Evolutionary conservation across 768 basidiomycete genomes (phyloP), one percentile per base, ranked within the genome.

Genomic region (Kwoniella dejecticola): DNA sequence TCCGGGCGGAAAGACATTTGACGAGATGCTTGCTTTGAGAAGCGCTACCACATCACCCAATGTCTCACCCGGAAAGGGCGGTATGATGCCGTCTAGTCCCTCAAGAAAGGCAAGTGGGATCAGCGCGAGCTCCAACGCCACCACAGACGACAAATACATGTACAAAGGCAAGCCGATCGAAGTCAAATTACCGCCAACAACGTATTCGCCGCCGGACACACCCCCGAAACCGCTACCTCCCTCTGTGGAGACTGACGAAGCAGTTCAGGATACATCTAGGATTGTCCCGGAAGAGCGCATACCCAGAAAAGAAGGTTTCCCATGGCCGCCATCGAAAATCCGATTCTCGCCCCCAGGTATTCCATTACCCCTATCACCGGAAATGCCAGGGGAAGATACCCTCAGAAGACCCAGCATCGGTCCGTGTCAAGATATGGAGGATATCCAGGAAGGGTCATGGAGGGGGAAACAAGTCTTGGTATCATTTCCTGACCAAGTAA

Each of bases 1-100:
- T 19, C 65, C 63, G 13, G 63, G 63, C 6, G 70, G 70, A 24
- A 67, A 59, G 46, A 72, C 70, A 5, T 72, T 60, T 29, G 70
- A 72, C 4, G 67, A 72, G 50, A 38, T 59, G 54, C n/a, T 50
- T 13, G 57, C 50, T 44, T 31, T 38, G 15, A 48, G 50, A 49
- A 45, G 12, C 41, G 19, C 41, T 12, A n/a, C 50, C 7, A 31
- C 42, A 8, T 38, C 38, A 42, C 45, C 60, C 4, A 46, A 23
- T 41, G 19, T 38, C 3, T 45, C 50, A 4, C 46, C 61, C 11
- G 10, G 10, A 11, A 42, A 53, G 38, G 54, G 30, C 23, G 45
- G 26, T 29, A 26, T 21, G n/a, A 44, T 45, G 15, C 12, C 29
- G 30, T 23, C 54, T 11, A 54, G 33, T 23, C 8, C 30, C 23